Evolutionary conservation across 73 alveolate species (phyloP), one percentile per base, ranked within the genome.

Genomic region (Symbiodinium natans): DNA sequence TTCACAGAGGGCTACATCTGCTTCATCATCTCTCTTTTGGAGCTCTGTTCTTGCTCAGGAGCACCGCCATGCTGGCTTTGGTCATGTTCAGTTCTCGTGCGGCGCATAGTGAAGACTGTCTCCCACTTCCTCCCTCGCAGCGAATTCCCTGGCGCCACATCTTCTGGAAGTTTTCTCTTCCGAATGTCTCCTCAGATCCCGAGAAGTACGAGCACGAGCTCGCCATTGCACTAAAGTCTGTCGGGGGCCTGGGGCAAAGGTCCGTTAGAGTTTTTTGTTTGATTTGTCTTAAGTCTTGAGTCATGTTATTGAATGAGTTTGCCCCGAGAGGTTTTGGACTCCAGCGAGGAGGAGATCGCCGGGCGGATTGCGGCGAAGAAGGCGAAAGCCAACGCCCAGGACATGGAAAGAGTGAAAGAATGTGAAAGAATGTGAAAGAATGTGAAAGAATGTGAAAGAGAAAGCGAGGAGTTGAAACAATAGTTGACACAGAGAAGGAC

Each of bases 141-240:
- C 75, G 27, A 19, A 11, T 11, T 8, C 56, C 11, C 19, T 43
- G 56, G 59, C 59, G 17, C 59, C 5, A 21, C 17, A 21, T 46
- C 59, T 21, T 1, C 5, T 13, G 17, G 59, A 46, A 13, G 9
- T 46, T 1, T 15, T 56, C 75, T 56, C 38, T 25, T 6, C 80
- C 23, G n/a, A n/a, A n/a, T n/a, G n/a, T n/a, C n/a, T n/a, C n/a
- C n/a, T n/a, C 36, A 63, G 80, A 63, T 29, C 80, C 80, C 36
- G 80, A 63, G 80, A 63, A 63, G 80, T 63, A 63, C 80, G 80
- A 63, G 80, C 80, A 63, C 80, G 80, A 63, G 80, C 36, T 63
- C 36, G 29, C 36, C 80, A 63, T 63, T 36, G 33, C 80, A 27
- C 80, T 63, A 36, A 63, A 63, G 80, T 63, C 80, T n/a, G 80